phyloP scores from a whole-genome alignment of 805 yeast genomes.

The Nakazawaea wickerhamii region DNA sequence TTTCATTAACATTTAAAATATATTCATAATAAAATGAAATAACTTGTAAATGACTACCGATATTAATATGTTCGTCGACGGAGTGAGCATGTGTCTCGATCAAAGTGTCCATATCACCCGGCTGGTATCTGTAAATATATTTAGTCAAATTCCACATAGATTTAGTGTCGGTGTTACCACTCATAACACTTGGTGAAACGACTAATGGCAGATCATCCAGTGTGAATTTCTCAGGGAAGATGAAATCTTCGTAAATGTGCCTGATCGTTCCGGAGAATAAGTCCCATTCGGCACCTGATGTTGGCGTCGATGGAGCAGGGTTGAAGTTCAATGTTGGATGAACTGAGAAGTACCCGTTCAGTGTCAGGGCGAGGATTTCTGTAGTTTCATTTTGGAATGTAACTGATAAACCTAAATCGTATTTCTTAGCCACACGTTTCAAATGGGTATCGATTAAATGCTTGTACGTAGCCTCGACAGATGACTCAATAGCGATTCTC shows the following conservation, averaged over 20 bases:
- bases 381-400: constrained; percentile 8
- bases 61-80: constrained; percentile 52
- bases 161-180: constrained; percentile 61
- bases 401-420: constrained; percentile 39
- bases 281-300: constrained; percentile 31
- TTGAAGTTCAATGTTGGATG: constrained; percentile 22
- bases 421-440: constrained; percentile 35
- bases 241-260: constrained; percentile 50
- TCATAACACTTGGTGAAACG: constrained; percentile 44
- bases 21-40: constrained; percentile 52
- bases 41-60: constrained; percentile 54
- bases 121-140: constrained; percentile 52
- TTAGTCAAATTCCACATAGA: constrained; percentile 51
- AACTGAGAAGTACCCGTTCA: constrained; percentile 12
- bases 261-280: constrained; percentile 47
- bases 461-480: constrained; percentile 35
- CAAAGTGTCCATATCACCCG: constrained; percentile 33
- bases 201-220: constrained; percentile 19
- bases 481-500: constrained; percentile 51
- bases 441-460: constrained; percentile 30
- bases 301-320: constrained; percentile 37
- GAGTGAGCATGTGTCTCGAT: constrained; percentile 45
- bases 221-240: constrained; percentile 24
- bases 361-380: constrained; percentile 19
- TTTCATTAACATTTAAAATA: constrained; percentile 29